Evolutionary conservation across 2,329 filamentous ascomycete genomes (phyloP).

Genomic region (Tolypocladium paradoxum): DNA sequence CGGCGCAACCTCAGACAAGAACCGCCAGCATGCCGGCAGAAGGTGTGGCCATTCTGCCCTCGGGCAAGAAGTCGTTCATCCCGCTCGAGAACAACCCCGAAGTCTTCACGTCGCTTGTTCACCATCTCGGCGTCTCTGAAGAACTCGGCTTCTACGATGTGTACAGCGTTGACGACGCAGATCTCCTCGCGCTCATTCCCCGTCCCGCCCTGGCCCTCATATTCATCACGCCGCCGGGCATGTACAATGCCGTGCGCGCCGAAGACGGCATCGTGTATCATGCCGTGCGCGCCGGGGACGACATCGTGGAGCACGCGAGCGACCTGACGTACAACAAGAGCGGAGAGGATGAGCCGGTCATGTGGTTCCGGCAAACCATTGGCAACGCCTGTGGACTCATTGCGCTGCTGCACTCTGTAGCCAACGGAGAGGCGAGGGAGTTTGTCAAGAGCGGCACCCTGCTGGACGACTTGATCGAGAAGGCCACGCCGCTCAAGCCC

Average conservation of each 20-base stretch:
- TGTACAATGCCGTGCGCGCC: slow-evolving; percentile 34
- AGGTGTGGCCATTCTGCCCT: slow-evolving; percentile 17
- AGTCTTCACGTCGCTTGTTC: slow-evolving; percentile 63
- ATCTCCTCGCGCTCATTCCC: slow-evolving; percentile 60
- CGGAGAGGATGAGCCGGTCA: slow-evolving; percentile 47
- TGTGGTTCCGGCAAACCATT: slow-evolving; percentile 83
- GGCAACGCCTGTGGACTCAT: slow-evolving; percentile 74
- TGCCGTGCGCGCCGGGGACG: slow-evolving; percentile 18
- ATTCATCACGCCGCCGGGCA: slow-evolving; percentile 58
- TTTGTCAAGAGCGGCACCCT: slow-evolving; percentile 43
- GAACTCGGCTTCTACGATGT: slow-evolving; percentile 70
- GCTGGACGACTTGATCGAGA: slow-evolving; percentile 46
- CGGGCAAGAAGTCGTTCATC: slow-evolving; percentile 25
- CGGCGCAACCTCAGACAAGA: not conserved
- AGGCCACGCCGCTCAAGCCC: slow-evolving; percentile 52
- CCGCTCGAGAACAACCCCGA: slow-evolving; percentile 56
- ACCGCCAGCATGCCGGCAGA: slow-evolving; percentile 15
- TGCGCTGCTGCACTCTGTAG: slow-evolving; percentile 61
- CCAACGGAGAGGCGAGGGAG: slow-evolving; percentile 52
- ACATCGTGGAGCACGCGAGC: slow-evolving; percentile 10
- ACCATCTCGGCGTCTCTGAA: slow-evolving; percentile 58
- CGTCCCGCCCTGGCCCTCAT: slow-evolving; percentile 68
- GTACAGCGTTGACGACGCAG: slow-evolving; percentile 67
- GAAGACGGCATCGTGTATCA: slow-evolving; percentile 13
- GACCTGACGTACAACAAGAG: slow-evolving; percentile 20